Evolutionary conservation across 805 yeast species (phyloP), one percentile per base, ranked within the genome.

Genomic region (Metschnikowia borealis): DNA sequence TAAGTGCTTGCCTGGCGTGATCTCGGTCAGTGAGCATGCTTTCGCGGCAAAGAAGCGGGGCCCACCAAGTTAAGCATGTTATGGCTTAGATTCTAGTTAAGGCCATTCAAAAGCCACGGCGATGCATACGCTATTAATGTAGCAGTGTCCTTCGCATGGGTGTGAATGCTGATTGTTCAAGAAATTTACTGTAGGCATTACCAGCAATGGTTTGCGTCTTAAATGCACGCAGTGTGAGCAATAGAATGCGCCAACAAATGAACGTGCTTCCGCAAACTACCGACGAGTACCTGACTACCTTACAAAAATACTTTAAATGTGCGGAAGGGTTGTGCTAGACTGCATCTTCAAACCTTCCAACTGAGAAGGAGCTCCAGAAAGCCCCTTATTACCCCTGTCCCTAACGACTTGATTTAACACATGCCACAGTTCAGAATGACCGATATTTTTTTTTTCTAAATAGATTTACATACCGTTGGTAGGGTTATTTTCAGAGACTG

Each of bases 211-310:
- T 38, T 38, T 23, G 41, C 41, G 20, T 38, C 32, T 38, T 38
- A 14, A 21, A 38, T 38, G 41, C 41, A 38, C 41, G 41, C 41
- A n/a, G 29, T 17, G 35, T 33, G 41, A 38, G 41, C 41, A 38
- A 38, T 17, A 17, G 13, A 38, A 23, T 38, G 41, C 41, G 32
- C 29, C 41, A 13, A 38, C 41, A 31, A 38, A 38, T 38, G 41
- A 38, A 23, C 20, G 40, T 20, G 40, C 26, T 38, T 38, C 17
- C 40, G 29, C 20, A 38, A 38, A n/a, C 32, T 8, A 23, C 32
- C 23, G 17, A 23, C 23, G 18, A 23, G 31, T 21, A 23, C 11
- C 17, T 23, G 10, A 38, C n/a, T 1, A 18, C 13, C 17, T 14
- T 23, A 23, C 17, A 14, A 38, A 13, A 23, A 23, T 38, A 14